Evolutionary conservation across 352 stramenopile species (phyloP), one percentile per base, ranked within the genome.

Genomic region (Phytophthora crassamura): DNA sequence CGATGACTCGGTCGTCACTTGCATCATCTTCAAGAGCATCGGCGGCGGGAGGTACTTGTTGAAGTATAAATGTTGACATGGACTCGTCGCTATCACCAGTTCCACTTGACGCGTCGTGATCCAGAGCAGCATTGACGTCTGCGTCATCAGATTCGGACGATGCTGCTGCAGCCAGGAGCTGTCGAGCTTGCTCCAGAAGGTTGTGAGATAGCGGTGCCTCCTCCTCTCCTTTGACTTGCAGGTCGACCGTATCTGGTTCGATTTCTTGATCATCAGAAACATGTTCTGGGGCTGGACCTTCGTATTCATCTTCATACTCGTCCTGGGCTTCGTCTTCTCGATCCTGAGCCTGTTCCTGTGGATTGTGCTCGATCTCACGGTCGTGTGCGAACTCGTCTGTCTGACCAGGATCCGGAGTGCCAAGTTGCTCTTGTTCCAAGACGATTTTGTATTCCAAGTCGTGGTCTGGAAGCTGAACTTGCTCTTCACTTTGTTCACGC

Each of bases 171-270:
- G 53, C 53, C 25, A 74, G 15, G 10, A 70, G 60, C 12, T 70
- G 59, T 25, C 66, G 66, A 16, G 45, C 59, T 61, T 74, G 43
- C 14, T 54, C 45, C 11, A 69, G 28, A 30, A 72, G 9, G 10
- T 56, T 41, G 30, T 53, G 40, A 1, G 38, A 9, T 9, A 50
- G 42, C 22, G 20, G 28, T 25, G 12, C 4, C 12, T 55, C 25
- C 8, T 42, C 28, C 25, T 43, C 33, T 36, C 33, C 16, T 36
- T 34, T 15, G 18, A 32, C 7, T 16, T 41, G 20, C 16, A n/a
- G 58, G 2, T 52, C 16, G 9, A 11, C n/a, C 34, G 46, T 8
- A 15, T 61, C 38, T 59, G 25, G 28, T 20, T 54, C 22, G 20
- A 33, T 15, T 20, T 61, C 42, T 6, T 51, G 20, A 8, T 36